Percentiles rank a stretch among this genome's conserved stretches.
Evolutionary conservation across 1,139 yeast genomes (phyloP).

Genomic region (Suhomyces coccinellae): DNA sequence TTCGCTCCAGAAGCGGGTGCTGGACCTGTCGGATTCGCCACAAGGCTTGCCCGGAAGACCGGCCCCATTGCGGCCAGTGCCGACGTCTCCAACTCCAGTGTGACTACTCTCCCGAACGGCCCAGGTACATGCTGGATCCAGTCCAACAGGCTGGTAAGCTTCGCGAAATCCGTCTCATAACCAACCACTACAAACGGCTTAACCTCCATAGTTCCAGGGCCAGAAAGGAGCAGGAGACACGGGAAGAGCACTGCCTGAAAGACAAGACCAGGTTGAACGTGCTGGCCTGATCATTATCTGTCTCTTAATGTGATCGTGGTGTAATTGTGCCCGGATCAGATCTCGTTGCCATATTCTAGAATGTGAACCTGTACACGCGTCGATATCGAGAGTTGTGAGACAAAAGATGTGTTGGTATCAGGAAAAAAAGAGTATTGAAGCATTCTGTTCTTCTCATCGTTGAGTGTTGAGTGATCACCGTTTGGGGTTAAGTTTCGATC

Average conservation of each 20-base stretch:
- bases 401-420: not conserved
- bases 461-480: not conserved
- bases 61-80: slow-evolving; percentile 58
- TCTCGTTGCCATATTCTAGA: not conserved
- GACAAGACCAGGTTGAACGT: too few species aligned
- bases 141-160: slow-evolving; percentile 42
- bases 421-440: slow-evolving; percentile 1
- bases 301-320: too few species aligned
- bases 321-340: too few species aligned
- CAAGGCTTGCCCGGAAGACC: slow-evolving; percentile 64
- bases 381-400: not conserved
- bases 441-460: slow-evolving; percentile 1
- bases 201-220: slow-evolving; percentile 12
- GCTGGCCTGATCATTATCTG: too few species aligned
- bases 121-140: slow-evolving; percentile 53
- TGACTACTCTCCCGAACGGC: slow-evolving; percentile 53
- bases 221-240: too few species aligned
- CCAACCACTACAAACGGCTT: slow-evolving; percentile 31
- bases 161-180: slow-evolving; percentile 47
- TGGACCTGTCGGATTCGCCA: slow-evolving; percentile 71
- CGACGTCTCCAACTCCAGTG: slow-evolving; percentile 50
- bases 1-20: slow-evolving; percentile 60
- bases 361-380: slow-evolving; percentile 8
- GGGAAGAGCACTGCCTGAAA: too few species aligned
- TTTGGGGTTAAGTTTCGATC: slow-evolving; percentile 1